phyloP scores from a whole-genome alignment of 352 stramenopile genomes.

The Bremia lactucae region DNA sequence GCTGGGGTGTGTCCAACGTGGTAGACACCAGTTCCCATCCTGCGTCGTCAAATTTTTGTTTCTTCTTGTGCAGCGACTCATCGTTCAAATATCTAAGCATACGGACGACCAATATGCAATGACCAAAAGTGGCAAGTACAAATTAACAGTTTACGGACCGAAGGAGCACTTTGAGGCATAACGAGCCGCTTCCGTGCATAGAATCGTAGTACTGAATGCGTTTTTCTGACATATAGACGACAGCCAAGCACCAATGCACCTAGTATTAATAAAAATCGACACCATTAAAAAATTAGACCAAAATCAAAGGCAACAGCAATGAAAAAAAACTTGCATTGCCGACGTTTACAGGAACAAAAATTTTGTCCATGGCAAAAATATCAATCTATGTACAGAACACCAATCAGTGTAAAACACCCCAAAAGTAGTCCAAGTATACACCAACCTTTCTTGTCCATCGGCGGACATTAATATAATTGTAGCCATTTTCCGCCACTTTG shows the following conservation, averaged over 20 bases:
- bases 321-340: conserved; percentile 45
- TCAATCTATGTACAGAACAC: conserved; percentile 42
- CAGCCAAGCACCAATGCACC: conserved; percentile 81
- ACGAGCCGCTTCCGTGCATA: conserved; percentile 58
- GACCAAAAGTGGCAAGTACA: too few relatives aligned
- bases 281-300: too few relatives aligned
- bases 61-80: conserved; percentile 82
- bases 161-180: conserved; percentile 63
- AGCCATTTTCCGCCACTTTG: conserved; percentile 69
- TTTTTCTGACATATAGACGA: conserved; percentile 83
- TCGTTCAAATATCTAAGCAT: conserved; percentile 79
- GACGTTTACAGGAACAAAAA: conserved; percentile 83
- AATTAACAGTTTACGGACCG: too few relatives aligned
- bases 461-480: conserved; percentile 78
- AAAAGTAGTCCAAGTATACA: too few relatives aligned
- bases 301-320: not conserved
- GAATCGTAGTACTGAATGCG: conserved; percentile 86
- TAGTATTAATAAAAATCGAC: conserved; percentile 9
- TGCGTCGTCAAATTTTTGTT: conserved; percentile 40
- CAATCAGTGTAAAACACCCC: not conserved
- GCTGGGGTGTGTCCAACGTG: conserved; percentile 50
- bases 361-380: conserved; percentile 86
- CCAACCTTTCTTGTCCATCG: conserved; percentile 75
- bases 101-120: too few relatives aligned
- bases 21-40: conserved; percentile 61